These are phyloP conservation scores for Syzygium aromaticum DNA, from an alignment of 345 rosid genomes.

Conservation along the genomic window DNA sequence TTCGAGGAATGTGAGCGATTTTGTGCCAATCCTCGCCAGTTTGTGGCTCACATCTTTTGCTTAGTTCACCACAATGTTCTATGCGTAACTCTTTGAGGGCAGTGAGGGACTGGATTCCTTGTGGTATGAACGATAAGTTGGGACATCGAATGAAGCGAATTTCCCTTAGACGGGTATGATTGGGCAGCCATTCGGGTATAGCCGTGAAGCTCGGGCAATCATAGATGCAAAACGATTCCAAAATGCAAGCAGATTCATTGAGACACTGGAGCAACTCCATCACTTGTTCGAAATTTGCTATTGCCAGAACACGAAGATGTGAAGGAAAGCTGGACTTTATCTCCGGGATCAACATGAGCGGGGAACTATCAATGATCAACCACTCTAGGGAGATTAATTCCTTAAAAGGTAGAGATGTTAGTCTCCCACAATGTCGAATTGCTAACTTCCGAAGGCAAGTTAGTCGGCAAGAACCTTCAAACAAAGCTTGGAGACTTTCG, in stretches of 20 bases:
- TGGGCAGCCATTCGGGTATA: not conserved
- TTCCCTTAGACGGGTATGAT: not conserved
- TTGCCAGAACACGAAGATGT: accelerated
- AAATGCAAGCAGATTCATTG: not conserved
- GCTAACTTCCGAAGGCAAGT: no score
- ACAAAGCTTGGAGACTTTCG: no score
- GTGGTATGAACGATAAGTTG: not conserved
- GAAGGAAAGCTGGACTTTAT: not conserved
- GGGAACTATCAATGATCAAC: no score
- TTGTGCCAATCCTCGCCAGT: not conserved
- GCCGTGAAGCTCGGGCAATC: not conserved
- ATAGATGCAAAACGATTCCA: not conserved
- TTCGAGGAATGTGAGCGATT: not conserved
- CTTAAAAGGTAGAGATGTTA: no score
- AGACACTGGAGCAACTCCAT: not conserved
- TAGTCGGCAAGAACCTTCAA: no score
- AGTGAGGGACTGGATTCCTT: not conserved
- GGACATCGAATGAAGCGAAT: not conserved
- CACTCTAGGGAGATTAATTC: no score
- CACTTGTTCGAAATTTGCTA: not conserved
- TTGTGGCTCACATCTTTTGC: not conserved
- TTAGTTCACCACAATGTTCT: not conserved
- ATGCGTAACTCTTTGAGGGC: not conserved
- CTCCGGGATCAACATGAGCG: no score
- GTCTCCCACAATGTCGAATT: no score